A percentile compares a stretch with the other conserved stretches of the same genome.
These are phyloP conservation scores for Hydnomerulius pinastri DNA, from an alignment of 768 basidiomycete species.

Conservation along the genomic window DNA sequence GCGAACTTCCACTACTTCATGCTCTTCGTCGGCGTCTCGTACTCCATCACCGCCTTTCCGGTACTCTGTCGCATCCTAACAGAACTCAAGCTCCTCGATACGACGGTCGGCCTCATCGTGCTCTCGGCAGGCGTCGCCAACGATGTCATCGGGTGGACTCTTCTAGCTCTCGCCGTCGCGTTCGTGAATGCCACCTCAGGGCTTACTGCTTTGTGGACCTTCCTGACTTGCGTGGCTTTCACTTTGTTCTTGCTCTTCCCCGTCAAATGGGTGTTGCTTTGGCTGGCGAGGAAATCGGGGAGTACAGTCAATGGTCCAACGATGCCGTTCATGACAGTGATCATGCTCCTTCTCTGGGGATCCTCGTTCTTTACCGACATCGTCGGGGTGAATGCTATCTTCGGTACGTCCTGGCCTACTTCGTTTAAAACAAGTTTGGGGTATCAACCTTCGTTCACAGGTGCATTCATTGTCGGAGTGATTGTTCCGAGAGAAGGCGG, in stretches of 20 bases:
- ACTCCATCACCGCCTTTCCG: conserved; percentile 86
- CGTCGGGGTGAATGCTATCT: conserved; percentile 93
- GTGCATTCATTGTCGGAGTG: conserved; percentile 80
- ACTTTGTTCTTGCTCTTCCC: conserved; percentile 75
- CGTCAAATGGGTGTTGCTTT: conserved; percentile 57
- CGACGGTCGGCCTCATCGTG: conserved; percentile 89
- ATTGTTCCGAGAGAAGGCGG: conserved; percentile 88
- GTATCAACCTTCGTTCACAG: conserved; percentile 31
- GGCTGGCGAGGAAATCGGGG: conserved; percentile 78
- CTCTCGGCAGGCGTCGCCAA: conserved; percentile 92
- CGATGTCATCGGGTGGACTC: conserved; percentile 85
- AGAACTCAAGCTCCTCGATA: conserved; percentile 88
- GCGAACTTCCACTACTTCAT: conserved; percentile 85
- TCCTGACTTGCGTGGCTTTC: conserved; percentile 82
- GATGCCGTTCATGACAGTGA: conserved; percentile 85
- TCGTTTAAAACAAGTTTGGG: neutral
- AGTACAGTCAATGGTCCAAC: conserved; percentile 82
- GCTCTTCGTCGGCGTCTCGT: conserved; percentile 92
- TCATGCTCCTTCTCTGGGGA: conserved; percentile 78
- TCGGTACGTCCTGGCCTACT: conserved; percentile 48
- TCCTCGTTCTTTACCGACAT: conserved; percentile 93
- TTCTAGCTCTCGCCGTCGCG: conserved; percentile 89
- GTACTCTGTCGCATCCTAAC: conserved; percentile 89
- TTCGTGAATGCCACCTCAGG: conserved; percentile 88
- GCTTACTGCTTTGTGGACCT: conserved; percentile 81